Percentiles rank a stretch among this genome's conserved stretches.
These are phyloP conservation scores for Periconia macrospinosa DNA, from an alignment of 2,329 filamentous ascomycete species.

Conservation along the genomic window DNA sequence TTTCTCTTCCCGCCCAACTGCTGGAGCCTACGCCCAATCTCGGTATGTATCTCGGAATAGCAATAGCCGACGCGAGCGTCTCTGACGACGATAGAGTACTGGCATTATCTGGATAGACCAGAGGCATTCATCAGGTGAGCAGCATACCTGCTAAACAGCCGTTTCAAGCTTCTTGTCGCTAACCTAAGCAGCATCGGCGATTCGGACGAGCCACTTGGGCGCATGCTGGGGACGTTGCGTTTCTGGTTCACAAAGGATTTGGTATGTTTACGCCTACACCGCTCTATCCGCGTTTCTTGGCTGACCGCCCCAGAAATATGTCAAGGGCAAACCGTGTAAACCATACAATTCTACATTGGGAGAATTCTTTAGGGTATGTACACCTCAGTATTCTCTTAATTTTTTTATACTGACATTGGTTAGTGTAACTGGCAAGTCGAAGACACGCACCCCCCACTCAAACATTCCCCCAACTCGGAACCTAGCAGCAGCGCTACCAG, in stretches of 20 bases:
- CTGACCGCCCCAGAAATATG: conserved; percentile 72
- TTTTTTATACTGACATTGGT: conserved; percentile 16
- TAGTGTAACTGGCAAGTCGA: conserved; percentile 95
- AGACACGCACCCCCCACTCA: conserved; percentile 68
- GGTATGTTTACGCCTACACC: conserved; percentile 45
- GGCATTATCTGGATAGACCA: conserved; percentile 95
- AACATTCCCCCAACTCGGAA: conserved; percentile 46
- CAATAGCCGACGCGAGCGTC: not conserved
- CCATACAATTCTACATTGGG: conserved; percentile 97
- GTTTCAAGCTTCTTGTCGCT: conserved; percentile 27
- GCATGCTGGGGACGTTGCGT: conserved; percentile 90
- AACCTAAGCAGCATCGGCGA: conserved; percentile 69
- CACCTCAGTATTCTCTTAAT: conserved; percentile 1
- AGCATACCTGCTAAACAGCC: not conserved
- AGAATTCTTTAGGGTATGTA: conserved; percentile 87
- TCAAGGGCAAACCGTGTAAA: conserved; percentile 98
- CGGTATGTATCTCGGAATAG: conserved; percentile 49
- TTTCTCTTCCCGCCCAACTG: conserved; percentile 92
- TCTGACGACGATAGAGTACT: conserved; percentile 71
- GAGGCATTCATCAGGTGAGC: conserved; percentile 76
- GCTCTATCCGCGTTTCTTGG: not conserved
- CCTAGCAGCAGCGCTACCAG: conserved; percentile 39
- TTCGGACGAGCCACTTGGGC: conserved; percentile 85
- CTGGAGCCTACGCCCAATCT: conserved; percentile 95
- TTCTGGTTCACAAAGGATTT: conserved; percentile 99